Evolutionary conservation across 768 basidiomycete genomes (phyloP), one percentile per base, ranked within the genome.

Genomic region (Boletus eberwhitei): DNA sequence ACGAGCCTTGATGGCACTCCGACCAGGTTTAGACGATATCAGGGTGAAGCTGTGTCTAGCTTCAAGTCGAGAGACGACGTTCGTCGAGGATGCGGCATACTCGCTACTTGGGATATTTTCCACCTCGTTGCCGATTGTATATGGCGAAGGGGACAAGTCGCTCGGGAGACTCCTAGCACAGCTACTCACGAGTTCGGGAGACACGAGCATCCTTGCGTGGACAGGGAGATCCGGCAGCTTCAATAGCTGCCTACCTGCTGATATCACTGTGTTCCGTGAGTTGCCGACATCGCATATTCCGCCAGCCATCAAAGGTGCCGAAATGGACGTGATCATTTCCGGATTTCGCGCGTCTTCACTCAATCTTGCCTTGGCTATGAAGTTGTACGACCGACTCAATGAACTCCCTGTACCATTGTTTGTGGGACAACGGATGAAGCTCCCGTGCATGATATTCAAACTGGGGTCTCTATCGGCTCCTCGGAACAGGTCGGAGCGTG

Each of bases 21-120:
- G 36, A 12, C 52, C 60, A 0, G 60, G 60, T 0, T 5, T 50
- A 5, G 34, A 34, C 3, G 13, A 50, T 5, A 60, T 60, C 7
- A 36, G 58, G 26, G 59, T 53, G 38, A 61, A 61, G 38, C 39
- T 60, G 17, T 46, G 47, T 38, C 41, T 61, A 1, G 60, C 59
- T 17, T 56, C 60, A 3, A 17, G 16, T 14, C 54, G 54, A 16
- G 16, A 52, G 7, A 56, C 54, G 8, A 61, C 48, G 0, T 16
- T 34, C 8, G 17, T 53, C 5, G 60, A 61, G 32, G 60, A 61
- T 32, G 49, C 49, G 5, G 51, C 59, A 3, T 60, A 60, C 26
- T 60, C 58, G 8, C 39, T 60, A 5, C 40, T 55, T 0, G 51
- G 53, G 13, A 51, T 61, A 31, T 60, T 61, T 14, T 48, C 54